Conservation (phyloP, 2,329 filamentous ascomycete species). For the Xenosphaeropsis pyriputrescens region DNA sequence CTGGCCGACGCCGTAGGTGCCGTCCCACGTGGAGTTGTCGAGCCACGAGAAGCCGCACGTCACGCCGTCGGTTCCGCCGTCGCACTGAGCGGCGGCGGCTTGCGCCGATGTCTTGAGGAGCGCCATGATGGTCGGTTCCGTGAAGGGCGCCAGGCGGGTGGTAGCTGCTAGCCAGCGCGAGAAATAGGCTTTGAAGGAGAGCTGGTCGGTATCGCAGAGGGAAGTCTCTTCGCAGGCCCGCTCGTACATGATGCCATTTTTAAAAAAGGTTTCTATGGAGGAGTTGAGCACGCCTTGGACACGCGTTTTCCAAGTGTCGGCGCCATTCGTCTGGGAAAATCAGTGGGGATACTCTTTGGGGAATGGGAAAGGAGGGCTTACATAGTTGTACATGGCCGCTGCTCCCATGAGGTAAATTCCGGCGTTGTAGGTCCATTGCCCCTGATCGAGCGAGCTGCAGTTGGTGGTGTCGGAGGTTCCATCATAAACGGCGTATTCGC, state of each 20-base stretch:
- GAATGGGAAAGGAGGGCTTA: conserved; percentile 13
- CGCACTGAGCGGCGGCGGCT: conserved; percentile 37
- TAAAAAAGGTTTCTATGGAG: conserved; percentile 16
- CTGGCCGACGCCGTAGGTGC: conserved; percentile 31
- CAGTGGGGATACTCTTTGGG: conserved; percentile 1
- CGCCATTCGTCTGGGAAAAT: conserved; percentile 22
- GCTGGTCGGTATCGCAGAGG: conserved; percentile 41
- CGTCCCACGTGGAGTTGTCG: conserved; percentile 25
- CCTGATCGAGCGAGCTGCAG: conserved; percentile 38
- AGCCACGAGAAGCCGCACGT: conserved; percentile 29
- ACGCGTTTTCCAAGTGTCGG: conserved; percentile 18
- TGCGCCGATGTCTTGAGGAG: conserved; percentile 35
- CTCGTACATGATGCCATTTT: conserved; percentile 31
- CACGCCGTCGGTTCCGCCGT: conserved; percentile 26
- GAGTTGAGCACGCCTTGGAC: conserved; percentile 17
- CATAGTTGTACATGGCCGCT: conserved; percentile 29
- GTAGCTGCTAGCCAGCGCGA: conserved; percentile 42
- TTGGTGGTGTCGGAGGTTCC: conserved; percentile 38
- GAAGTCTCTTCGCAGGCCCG: conserved; percentile 49
- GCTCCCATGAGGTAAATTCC: conserved; percentile 46
- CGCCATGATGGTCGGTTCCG: conserved; percentile 31
- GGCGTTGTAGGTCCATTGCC: conserved; percentile 53
- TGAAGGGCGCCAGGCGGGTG: conserved; percentile 41
- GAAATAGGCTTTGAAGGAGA: conserved; percentile 50
- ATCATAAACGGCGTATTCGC: conserved; percentile 39